Percentiles rank a stretch among this genome's conserved stretches.
Conservation (phyloP, 768 basidiomycete species). For the Chalciporus chontae region DNA sequence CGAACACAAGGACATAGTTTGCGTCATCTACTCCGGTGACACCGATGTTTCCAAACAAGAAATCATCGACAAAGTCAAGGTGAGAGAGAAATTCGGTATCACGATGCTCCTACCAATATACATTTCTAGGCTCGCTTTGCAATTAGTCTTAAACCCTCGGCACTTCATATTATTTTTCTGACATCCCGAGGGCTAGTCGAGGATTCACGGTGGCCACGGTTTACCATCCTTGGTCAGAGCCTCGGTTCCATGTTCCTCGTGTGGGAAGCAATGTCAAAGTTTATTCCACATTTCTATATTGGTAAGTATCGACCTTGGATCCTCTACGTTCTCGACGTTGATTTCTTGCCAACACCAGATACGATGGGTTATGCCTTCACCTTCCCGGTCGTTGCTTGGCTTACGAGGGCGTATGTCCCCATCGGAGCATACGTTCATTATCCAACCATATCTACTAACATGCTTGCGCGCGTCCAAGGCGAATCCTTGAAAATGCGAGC, state of each 20-base stretch:
- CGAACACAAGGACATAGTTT: slow-evolving; percentile 59
- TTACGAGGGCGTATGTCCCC: slow-evolving; percentile 54
- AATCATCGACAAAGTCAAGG: slow-evolving; percentile 81
- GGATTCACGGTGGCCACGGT: slow-evolving; percentile 79
- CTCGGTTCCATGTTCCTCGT: slow-evolving; percentile 81
- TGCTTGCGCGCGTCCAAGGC: slow-evolving; percentile 72
- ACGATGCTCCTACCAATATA: not conserved
- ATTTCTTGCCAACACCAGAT: slow-evolving; percentile 46
- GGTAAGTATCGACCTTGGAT: slow-evolving; percentile 45
- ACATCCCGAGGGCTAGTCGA: slow-evolving; percentile 68
- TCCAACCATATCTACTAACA: slow-evolving; percentile 92
- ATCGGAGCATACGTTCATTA: slow-evolving; percentile 95
- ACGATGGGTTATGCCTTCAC: slow-evolving; percentile 99
- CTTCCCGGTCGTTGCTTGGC: slow-evolving; percentile 66
- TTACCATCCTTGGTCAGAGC: slow-evolving; percentile 91
- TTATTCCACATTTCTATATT: slow-evolving; percentile 89
- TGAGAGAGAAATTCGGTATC: slow-evolving; percentile 25
- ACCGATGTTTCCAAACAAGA: slow-evolving; percentile 70
- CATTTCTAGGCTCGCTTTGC: slow-evolving; percentile 68
- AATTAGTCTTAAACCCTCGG: slow-evolving; percentile 60
- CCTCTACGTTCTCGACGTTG: slow-evolving; percentile 5
- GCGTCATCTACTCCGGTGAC: slow-evolving; percentile 89
- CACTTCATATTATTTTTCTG: slow-evolving; percentile 82
- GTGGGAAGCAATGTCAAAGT: slow-evolving; percentile 72
- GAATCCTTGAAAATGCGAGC: slow-evolving; percentile 25